Evolutionary conservation across 805 yeast species (phyloP), one percentile per base, ranked within the genome.

Genomic region (Wickerhamomyces silvicola): DNA sequence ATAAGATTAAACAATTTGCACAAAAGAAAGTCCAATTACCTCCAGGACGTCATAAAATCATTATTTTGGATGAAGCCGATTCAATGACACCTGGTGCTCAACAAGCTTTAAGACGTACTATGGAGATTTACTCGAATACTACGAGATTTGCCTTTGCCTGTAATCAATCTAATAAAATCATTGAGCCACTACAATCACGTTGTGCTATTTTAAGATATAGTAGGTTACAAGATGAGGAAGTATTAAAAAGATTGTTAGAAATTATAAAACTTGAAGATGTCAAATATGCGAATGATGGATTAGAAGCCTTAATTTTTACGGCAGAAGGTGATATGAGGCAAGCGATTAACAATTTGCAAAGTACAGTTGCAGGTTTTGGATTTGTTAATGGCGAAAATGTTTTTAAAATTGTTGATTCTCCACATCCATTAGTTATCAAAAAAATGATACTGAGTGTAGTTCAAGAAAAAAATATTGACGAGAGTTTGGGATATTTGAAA

Each of bases 241-340:
- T 92, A 1, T 66, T 88, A 50, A 70, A 75, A 43, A 70, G 95
- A 38, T 61, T 92, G 32, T 56, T 84, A 41, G 81, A 84, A 47
- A 72, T 92, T 15, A 70, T 78, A 28, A 68, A 78, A 43, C 48
- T 58, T 3, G 97, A 92, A 55, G 55, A 75, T 27, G 82, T 90
- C 10, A 66, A 85, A 50, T 83, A 75, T 57, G 75, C 88, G 12
- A 83, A 86, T 39, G 96, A 86, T 56, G 98, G 98, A 0, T 60
- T 92, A 22, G 86, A 86, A 44, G 97, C 98, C 0, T 68, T 92
- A 37, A 77, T 92, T 11, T 92, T 92, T 60, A 81, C 97, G 0
- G 94, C 96, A 1, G 98, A 92, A 53, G 98, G 98, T 38, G 98
- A 92, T 54, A 90, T 92, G 98, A 77, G 98, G 57, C 98, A 92